Evolutionary conservation across 805 yeast genomes (phyloP), one percentile per base, ranked within the genome.

Genomic region (Lachancea quebecensis): DNA sequence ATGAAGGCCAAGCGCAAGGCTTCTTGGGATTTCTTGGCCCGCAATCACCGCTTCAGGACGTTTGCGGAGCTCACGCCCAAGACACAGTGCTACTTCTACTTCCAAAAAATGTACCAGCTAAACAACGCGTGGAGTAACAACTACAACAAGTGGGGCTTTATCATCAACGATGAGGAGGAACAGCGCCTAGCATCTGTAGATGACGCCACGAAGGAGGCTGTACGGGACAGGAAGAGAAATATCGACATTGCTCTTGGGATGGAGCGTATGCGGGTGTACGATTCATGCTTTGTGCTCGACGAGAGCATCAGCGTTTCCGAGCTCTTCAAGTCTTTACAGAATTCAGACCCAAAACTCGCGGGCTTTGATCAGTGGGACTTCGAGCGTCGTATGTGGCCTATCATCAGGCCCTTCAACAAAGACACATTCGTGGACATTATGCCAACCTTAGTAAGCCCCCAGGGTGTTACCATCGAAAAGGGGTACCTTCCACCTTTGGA

Each of bases 361-460:
- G 17, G 11, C 10, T 47, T 42, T 21, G 48, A 49, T 21, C 58
- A 54, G 38, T 54, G 42, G 42, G 59, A 55, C 21, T 54, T 55
- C 41, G 56, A 55, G 44, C 47, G 47, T 14, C 53, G 50, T 37
- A 54, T 57, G 57, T 56, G 52, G 46, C 59, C 60, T 2, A 45
- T 54, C 15, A 6, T 56, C 25, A 48, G 50, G 38, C 32, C 39
- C 8, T 53, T 36, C 37, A 38, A 47, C 36, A 25, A n/a, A 12
- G 29, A 41, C 9, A 50, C 42, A 11, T 52, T 54, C 38, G 41
- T 41, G 11, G 34, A 49, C n/a, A 29, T 54, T 21, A 46, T 53
- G 12, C 59, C 59, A 14, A 36, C 35, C 4, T 35, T 55, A 31
- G 49, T 45, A 4, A 38, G 43, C 7, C 50, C 56, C 7, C 31